Conservation (phyloP, 768 basidiomycete genomes). For the Leucocoprinus sp. region DNA sequence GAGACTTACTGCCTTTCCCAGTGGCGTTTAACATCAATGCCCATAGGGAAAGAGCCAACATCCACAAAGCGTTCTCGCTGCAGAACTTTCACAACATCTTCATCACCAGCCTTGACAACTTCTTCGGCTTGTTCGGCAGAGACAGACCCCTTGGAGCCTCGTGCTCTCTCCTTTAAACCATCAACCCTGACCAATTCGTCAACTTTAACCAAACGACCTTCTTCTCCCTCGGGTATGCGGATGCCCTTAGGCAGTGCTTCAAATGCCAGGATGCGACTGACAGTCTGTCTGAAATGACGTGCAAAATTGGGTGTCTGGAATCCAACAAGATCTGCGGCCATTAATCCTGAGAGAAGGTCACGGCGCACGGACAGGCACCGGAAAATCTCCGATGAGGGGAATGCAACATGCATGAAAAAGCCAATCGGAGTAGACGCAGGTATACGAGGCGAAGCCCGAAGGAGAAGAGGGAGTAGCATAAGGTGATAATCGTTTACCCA, state of each 20-base stretch:
- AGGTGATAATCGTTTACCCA: constrained; percentile 97
- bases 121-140: background rate
- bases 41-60: constrained; percentile 86
- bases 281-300: constrained; percentile 80
- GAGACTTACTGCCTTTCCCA: constrained; percentile 50
- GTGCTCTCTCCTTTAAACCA: constrained; percentile 12
- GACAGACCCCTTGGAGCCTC: background rate
- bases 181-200: constrained; percentile 10
- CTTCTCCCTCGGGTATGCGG: constrained; percentile 40
- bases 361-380: constrained; percentile 77
- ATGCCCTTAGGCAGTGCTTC: constrained; percentile 83
- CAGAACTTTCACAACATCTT: constrained; percentile 22
- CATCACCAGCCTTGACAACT: constrained; percentile 11
- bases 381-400: constrained; percentile 94
- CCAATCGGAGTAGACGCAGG: constrained; percentile 60
- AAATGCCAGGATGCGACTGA: constrained; percentile 67
- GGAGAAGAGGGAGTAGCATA: constrained; percentile 82
- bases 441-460: constrained; percentile 56
- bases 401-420: constrained; percentile 97
- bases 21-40: constrained; percentile 69
- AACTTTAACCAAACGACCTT: constrained; percentile 15
- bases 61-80: constrained; percentile 63
- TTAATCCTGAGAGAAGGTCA: constrained; percentile 75
- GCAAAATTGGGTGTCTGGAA: constrained; percentile 87
- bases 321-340: constrained; percentile 89